Base-by-base conservation (phyloP, 768 basidiomycete species). In the Kwoniella dendrophila region DNA sequence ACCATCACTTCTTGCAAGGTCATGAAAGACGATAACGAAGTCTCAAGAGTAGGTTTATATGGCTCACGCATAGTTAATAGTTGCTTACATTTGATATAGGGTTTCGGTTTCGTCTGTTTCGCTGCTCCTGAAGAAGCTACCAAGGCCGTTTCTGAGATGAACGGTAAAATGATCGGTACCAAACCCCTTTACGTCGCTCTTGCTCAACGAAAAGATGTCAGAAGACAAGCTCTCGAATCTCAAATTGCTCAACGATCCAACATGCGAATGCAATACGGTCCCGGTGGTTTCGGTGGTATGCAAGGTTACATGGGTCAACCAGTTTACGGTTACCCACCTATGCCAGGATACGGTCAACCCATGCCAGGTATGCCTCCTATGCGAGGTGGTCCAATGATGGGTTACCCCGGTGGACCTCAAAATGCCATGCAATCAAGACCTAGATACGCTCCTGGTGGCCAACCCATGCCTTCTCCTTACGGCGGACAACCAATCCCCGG, bases 101-200 rank as follows among this genome's bases (percentile, higher is more conserved):
- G 68, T 70, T 99, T 99, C 76, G 96, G 96, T 68, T 99, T 99
- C 78, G 96, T 99, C 72, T 99, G 96, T 82, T 99, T 92, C 84
- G 92, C 92, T 34, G 89, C 92, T 55, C 93, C 96, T 49, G 96
- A 99, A 69, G 96, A 99, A 82, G 94, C 96, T 24, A 97, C 92
- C 76, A 98, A 98, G 83, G 96, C 96, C 64, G 93, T 98, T 63
- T 90, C 92, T 57, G 96, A 99, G 84, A 96, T 99, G 93, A 99
- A 99, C 86, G 97, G 96, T 86, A 95, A 95, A 83, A 98, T 98
- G 88, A 91, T 98, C 75, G 95, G 95, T 65, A 86, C 88, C 69
- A 99, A 99, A 83, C 96, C 96, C 55, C 86, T 99, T 73, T 99
- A 98, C 77, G 96, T 99, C 78, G 94, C 95, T 41, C 87, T 98